Evolutionary conservation across 1,284 basidiomycete species (phyloP).

Genomic region (Pseudozyma sp.): DNA sequence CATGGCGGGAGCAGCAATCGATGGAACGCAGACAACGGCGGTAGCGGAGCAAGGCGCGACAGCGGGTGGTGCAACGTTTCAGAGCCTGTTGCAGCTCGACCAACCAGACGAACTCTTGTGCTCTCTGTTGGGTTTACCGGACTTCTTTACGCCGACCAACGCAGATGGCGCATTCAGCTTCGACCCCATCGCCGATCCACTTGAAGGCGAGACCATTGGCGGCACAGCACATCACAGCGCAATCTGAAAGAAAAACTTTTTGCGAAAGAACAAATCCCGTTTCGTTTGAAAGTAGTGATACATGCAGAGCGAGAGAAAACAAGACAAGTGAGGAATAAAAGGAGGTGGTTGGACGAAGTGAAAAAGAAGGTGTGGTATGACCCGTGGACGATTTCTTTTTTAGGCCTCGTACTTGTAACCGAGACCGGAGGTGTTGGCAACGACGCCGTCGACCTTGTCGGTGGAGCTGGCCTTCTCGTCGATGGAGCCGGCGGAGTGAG

Average conservation of each 20-base stretch:
- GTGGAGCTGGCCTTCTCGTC: constrained; percentile 35
- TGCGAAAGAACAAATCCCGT: not conserved
- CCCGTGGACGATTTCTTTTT: not conserved
- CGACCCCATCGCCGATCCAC: too few species aligned
- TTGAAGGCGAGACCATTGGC: not conserved
- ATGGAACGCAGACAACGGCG: not conserved
- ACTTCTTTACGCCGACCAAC: constrained; percentile 6
- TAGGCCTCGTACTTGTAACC: constrained; percentile 45
- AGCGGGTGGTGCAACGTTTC: not conserved
- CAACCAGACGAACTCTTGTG: constrained; percentile 10
- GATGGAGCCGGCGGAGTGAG: constrained; percentile 8
- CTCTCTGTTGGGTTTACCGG: constrained; percentile 15
- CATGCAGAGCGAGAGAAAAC: not conserved
- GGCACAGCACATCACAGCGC: not conserved
- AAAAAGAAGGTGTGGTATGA: constrained; percentile 1
- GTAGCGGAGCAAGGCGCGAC: too few species aligned
- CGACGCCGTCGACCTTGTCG: constrained; percentile 37
- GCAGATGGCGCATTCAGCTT: too few species aligned
- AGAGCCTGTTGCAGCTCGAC: constrained; percentile 8
- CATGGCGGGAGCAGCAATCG: not conserved
- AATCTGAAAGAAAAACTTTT: too few species aligned
- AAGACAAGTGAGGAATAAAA: not conserved
- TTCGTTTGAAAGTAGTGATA: not conserved
- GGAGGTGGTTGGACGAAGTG: not conserved
- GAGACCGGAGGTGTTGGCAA: constrained; percentile 35